Conservation (phyloP, 345 rosid species). For the Citropsis articulata region DNA sequence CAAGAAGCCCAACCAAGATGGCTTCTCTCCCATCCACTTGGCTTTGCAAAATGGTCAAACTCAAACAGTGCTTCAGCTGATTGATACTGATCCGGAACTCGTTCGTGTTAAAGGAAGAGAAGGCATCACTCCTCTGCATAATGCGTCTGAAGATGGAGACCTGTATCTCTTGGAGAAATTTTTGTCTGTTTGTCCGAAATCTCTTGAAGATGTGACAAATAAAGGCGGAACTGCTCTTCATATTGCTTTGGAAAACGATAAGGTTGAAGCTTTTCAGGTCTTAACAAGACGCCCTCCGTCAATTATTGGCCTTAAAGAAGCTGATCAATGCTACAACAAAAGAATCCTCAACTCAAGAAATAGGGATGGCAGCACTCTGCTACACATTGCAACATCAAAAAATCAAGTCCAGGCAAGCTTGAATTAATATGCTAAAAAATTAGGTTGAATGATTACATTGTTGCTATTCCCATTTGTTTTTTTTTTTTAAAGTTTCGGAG, state of each 20-base stretch:
- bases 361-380: slow-evolving; percentile 23
- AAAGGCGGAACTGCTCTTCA: slow-evolving; percentile 16
- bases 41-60: slow-evolving; percentile 17
- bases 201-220: slow-evolving; percentile 19
- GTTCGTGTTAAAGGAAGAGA: slow-evolving; percentile 21
- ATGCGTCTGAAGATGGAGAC: neutral
- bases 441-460: no score
- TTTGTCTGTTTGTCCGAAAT: slow-evolving; percentile 12
- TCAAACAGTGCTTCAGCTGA: neutral
- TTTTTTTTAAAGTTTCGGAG: no score
- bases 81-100: slow-evolving; percentile 7
- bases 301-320: slow-evolving; percentile 7
- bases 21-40: no score
- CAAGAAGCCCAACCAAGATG: no score
- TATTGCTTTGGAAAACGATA: slow-evolving; percentile 11
- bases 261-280: slow-evolving; percentile 3
- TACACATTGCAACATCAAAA: neutral
- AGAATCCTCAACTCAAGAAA: slow-evolving; percentile 16
- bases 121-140: slow-evolving; percentile 21
- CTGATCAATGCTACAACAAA: neutral
- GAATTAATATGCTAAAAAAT: no score
- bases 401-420: neutral
- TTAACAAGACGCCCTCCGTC: slow-evolving; percentile 5
- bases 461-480: no score
- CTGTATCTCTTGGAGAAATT: neutral